phyloP scores from a whole-genome alignment of 1,139 yeast species.

The Suhomyces anneliseae region DNA sequence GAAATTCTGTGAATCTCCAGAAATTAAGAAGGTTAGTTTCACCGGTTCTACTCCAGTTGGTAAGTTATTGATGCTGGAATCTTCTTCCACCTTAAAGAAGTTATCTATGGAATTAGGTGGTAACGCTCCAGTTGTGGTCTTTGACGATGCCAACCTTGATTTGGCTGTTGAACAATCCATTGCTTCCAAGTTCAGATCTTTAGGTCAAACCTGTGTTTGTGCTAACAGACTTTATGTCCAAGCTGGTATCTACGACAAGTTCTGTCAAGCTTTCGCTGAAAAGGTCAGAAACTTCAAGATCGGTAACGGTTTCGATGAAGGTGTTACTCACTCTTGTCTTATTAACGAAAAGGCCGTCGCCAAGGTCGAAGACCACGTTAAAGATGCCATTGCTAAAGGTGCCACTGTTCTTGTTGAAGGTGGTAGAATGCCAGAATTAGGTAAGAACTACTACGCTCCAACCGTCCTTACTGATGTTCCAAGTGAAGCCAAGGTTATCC shows the following conservation, averaged over 20 bases:
- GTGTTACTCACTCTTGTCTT: constrained; percentile 78
- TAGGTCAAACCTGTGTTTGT: constrained; percentile 84
- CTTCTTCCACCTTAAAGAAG: constrained; percentile 77
- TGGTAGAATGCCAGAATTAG: constrained; percentile 60
- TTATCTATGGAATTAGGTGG: constrained; percentile 90
- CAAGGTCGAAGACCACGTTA: constrained; percentile 70
- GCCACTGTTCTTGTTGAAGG: constrained; percentile 71
- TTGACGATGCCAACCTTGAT: constrained; percentile 79
- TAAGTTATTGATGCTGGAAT: constrained; percentile 72
- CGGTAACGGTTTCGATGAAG: constrained; percentile 72
- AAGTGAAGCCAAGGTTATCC: constrained; percentile 57
- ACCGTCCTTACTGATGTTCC: constrained; percentile 71
- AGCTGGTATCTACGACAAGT: constrained; percentile 58
- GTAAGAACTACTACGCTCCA: constrained; percentile 74
- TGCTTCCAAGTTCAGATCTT: constrained; percentile 68
- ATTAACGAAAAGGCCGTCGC: constrained; percentile 65
- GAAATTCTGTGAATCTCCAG: constrained; percentile 61
- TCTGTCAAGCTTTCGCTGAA: constrained; percentile 49
- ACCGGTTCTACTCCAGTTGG: constrained; percentile 92
- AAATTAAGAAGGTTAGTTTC: constrained; percentile 75
- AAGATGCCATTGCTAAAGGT: constrained; percentile 74
- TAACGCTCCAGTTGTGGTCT: constrained; percentile 88
- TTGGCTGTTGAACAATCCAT: constrained; percentile 63
- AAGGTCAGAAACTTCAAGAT: constrained; percentile 56
- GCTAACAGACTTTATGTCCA: constrained; percentile 76